phyloP scores from a whole-genome alignment of 768 basidiomycete genomes.

The Lactifluus hygrophoroides region DNA sequence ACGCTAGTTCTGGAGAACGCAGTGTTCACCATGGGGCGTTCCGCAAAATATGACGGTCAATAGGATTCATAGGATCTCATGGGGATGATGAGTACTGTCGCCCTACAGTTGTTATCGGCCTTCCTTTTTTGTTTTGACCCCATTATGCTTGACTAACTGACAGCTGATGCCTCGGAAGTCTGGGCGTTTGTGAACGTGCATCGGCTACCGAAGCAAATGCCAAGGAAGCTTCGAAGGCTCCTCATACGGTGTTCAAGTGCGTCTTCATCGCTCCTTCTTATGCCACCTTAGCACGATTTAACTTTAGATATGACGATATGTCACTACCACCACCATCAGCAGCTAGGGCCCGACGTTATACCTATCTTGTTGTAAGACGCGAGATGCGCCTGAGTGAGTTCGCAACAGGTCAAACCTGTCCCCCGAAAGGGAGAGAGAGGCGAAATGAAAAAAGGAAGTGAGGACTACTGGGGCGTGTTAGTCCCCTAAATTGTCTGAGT shows the following conservation, averaged over 20 bases:
- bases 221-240: constrained; percentile 76
- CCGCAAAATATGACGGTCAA: too few relatives aligned
- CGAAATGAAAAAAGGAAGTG: too few relatives aligned
- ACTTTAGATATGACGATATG: constrained; percentile 17
- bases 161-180: constrained; percentile 71
- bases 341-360: constrained; percentile 14
- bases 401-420: too few relatives aligned
- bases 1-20: too few relatives aligned
- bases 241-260: constrained; percentile 81
- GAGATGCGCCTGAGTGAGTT: too few relatives aligned
- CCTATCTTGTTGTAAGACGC: background rate
- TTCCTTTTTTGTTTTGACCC: too few relatives aligned
- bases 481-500: too few relatives aligned
- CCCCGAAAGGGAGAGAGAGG: too few relatives aligned
- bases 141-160: constrained; percentile 68
- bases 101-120: background rate
- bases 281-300: background rate
- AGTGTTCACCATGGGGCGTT: too few relatives aligned
- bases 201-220: constrained; percentile 67
- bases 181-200: constrained; percentile 81
- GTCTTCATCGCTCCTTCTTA: constrained; percentile 20
- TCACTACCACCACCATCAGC: constrained; percentile 20
- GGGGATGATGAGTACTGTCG: constrained; percentile 55
- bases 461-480: too few relatives aligned
- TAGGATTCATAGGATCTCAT: too few relatives aligned